Evolutionary conservation across 1,139 yeast species (phyloP).

Genomic region (Meyerozyma athensensis): DNA sequence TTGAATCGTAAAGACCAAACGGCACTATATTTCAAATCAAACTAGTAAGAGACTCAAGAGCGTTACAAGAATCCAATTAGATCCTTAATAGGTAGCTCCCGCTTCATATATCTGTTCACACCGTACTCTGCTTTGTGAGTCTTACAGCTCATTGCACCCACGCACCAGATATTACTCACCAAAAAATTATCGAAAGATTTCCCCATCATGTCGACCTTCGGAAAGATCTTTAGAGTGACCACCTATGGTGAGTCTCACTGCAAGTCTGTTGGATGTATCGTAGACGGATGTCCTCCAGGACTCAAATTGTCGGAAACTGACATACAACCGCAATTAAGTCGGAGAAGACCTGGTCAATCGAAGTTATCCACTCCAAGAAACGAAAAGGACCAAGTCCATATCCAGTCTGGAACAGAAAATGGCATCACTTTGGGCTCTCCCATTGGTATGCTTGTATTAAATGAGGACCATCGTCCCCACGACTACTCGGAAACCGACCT

Average conservation of each 20-base stretch:
- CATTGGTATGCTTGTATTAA: slow-evolving; percentile 85
- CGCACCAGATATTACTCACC: slow-evolving; percentile 1
- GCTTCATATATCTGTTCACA: no score
- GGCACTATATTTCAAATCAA: no score
- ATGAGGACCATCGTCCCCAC: slow-evolving; percentile 95
- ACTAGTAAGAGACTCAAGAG: no score
- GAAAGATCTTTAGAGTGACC: slow-evolving; percentile 59
- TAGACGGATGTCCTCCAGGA: slow-evolving; percentile 98
- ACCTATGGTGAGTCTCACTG: slow-evolving; percentile 99
- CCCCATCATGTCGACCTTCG: slow-evolving; percentile 38
- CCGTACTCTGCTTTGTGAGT: no score
- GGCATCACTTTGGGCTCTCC: slow-evolving; percentile 94
- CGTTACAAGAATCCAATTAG: no score
- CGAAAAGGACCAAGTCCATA: slow-evolving; percentile 87
- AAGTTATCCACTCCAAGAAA: slow-evolving; percentile 90
- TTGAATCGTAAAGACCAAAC: no score
- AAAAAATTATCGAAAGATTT: not conserved
- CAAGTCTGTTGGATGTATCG: slow-evolving; percentile 97
- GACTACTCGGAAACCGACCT: slow-evolving; percentile 93
- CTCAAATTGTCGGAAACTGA: slow-evolving; percentile 78
- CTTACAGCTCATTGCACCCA: no score
- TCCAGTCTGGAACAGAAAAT: slow-evolving; percentile 91
- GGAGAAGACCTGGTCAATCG: slow-evolving; percentile 98
- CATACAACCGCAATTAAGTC: slow-evolving; percentile 89
- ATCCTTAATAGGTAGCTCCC: no score